These are phyloP conservation scores for Saccharata proteae DNA, from an alignment of 2,329 filamentous ascomycete species.

Conservation along the genomic window DNA sequence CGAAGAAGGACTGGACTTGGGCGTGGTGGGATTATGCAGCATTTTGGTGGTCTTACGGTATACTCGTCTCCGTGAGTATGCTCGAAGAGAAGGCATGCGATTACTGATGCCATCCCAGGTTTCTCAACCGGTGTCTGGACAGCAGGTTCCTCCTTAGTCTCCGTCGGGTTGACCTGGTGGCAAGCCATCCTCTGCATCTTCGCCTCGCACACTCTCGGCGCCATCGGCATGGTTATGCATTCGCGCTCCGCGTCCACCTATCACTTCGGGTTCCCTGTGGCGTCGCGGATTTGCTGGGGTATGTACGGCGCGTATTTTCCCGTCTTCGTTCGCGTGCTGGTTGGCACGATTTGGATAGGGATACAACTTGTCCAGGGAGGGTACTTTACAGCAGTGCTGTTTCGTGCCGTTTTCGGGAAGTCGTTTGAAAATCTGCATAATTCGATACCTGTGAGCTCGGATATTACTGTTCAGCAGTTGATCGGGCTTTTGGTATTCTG, in stretches of 20 bases:
- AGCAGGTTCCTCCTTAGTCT: neutral
- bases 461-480: constrained; percentile 1
- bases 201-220: neutral
- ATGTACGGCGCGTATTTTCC: constrained; percentile 1
- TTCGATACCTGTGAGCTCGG: neutral
- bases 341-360: neutral
- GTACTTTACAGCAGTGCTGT: neutral
- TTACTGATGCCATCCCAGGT: neutral
- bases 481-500: neutral
- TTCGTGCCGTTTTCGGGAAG: constrained; percentile 1
- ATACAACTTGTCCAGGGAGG: neutral
- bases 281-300: neutral
- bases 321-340: neutral
- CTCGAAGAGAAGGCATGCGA: too few relatives aligned
- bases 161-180: neutral
- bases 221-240: neutral
- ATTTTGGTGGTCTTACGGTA: constrained; percentile 12
- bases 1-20: constrained; percentile 10
- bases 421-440: neutral
- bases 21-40: constrained; percentile 11
- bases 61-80: neutral
- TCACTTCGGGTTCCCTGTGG: constrained; percentile 3
- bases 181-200: constrained; percentile 4
- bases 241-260: constrained; percentile 1
- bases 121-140: constrained; percentile 1